These are phyloP conservation scores for Podospora comata DNA, from an alignment of 495 filamentous ascomycete species.

Conservation along the genomic window DNA sequence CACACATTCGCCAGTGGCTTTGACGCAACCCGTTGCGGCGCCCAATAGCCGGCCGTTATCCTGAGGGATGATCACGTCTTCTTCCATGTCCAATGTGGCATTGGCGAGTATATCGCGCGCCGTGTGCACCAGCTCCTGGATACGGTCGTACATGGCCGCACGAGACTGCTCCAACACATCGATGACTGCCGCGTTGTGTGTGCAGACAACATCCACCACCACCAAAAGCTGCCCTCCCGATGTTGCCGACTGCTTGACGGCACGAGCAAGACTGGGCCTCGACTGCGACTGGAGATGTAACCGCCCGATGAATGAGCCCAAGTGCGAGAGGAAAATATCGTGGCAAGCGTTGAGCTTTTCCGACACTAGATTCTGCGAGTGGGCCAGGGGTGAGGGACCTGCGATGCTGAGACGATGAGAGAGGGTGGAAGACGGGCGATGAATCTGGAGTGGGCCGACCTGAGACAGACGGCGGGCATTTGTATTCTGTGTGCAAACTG, in stretches of 20 bases:
- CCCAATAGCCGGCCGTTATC: slow-evolving; percentile 73
- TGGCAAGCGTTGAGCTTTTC: slow-evolving; percentile 70
- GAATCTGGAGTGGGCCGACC: slow-evolving; percentile 23
- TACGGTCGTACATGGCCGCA: slow-evolving; percentile 72
- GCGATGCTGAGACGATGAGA: slow-evolving; percentile 54
- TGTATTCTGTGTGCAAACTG: slow-evolving; percentile 36
- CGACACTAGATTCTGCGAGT: slow-evolving; percentile 50
- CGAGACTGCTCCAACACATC: slow-evolving; percentile 64
- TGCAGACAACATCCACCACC: slow-evolving; percentile 79
- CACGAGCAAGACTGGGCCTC: slow-evolving; percentile 70
- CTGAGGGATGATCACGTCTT: slow-evolving; percentile 75
- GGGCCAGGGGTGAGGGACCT: slow-evolving; percentile 42
- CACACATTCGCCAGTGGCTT: slow-evolving; percentile 85
- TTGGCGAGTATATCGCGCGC: slow-evolving; percentile 73
- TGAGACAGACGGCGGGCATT: slow-evolving; percentile 42
- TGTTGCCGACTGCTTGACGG: slow-evolving; percentile 69
- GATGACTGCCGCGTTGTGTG: slow-evolving; percentile 66
- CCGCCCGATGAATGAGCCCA: slow-evolving; percentile 88
- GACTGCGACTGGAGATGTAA: slow-evolving; percentile 87
- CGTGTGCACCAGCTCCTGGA: slow-evolving; percentile 73
- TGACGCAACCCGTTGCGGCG: slow-evolving; percentile 86
- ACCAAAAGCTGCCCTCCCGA: slow-evolving; percentile 74
- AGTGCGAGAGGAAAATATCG: slow-evolving; percentile 80
- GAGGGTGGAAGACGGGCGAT: slow-evolving; percentile 49
- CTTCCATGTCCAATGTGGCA: slow-evolving; percentile 56